Conservation (phyloP, 2,329 filamentous ascomycete genomes). For the Cercospora nicotianae region DNA sequence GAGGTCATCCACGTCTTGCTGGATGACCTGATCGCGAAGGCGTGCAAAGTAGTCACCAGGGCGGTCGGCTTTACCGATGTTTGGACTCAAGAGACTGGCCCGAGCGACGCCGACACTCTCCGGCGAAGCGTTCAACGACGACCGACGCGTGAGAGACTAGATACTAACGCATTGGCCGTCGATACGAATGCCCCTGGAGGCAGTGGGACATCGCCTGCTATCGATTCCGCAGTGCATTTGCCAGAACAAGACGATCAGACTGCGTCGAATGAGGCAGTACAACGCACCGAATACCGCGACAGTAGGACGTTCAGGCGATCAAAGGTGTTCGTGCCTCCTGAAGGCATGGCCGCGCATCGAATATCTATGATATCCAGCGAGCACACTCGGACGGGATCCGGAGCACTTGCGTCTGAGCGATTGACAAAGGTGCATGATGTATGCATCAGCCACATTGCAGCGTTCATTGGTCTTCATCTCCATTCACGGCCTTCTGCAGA, state of each 20-base stretch:
- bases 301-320: conserved; percentile 14
- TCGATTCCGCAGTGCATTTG: conserved; percentile 29
- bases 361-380: conserved; percentile 33
- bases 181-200: conserved; percentile 16
- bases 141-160: background rate
- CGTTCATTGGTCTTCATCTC: conserved; percentile 89
- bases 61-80: conserved; percentile 87
- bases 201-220: conserved; percentile 10
- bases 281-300: conserved; percentile 6
- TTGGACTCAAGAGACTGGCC: conserved; percentile 52
- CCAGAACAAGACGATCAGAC: conserved; percentile 13
- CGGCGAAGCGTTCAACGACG: conserved; percentile 7
- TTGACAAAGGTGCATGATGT: conserved; percentile 79
- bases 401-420: conserved; percentile 76
- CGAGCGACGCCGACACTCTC: background rate
- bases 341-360: conserved; percentile 33
- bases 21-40: conserved; percentile 90
- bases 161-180: conserved; percentile 14
- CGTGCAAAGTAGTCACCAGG: conserved; percentile 90
- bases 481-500: conserved; percentile 89
- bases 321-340: conserved; percentile 23
- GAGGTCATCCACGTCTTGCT: conserved; percentile 72
- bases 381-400: conserved; percentile 40
- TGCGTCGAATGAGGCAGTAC: conserved; percentile 8
- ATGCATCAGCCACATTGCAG: conserved; percentile 86